phyloP scores from a whole-genome alignment of 2,329 filamentous ascomycete genomes.

The Arthroderma sp. region DNA sequence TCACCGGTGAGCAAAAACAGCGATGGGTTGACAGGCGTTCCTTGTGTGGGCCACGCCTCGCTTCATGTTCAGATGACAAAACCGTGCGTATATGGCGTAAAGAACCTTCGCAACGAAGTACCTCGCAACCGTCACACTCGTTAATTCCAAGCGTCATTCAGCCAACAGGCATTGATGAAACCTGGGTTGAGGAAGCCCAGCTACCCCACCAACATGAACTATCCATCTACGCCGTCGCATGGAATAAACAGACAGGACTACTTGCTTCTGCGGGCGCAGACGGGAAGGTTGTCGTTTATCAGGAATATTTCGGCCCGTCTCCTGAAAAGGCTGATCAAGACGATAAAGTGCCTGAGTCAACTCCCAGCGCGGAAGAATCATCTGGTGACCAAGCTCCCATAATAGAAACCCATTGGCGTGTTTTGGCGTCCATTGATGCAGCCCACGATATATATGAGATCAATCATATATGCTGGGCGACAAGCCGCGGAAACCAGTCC shows the following conservation, averaged over 20 bases:
- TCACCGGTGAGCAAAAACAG: conserved; percentile 11
- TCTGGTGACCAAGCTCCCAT: not conserved
- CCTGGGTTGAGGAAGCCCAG: conserved; percentile 66
- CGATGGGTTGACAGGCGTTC: conserved; percentile 20
- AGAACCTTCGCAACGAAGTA: conserved; percentile 34
- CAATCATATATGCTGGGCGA: conserved; percentile 84
- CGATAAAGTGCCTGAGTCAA: conserved; percentile 1
- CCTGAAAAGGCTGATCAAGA: conserved; percentile 7
- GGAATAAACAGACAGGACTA: conserved; percentile 65
- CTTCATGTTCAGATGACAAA: conserved; percentile 75
- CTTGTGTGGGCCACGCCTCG: conserved; percentile 43
- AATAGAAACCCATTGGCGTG: conserved; percentile 48
- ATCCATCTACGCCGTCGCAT: conserved; percentile 71
- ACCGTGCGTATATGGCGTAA: conserved; percentile 70
- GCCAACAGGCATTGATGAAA: conserved; percentile 55
- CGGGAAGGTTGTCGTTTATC: conserved; percentile 65
- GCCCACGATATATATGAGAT: conserved; percentile 89
- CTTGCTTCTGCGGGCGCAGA: conserved; percentile 86
- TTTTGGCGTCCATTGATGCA: conserved; percentile 55
- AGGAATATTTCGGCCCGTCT: conserved; percentile 36
- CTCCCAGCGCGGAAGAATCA: not conserved
- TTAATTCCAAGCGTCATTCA: conserved; percentile 80
- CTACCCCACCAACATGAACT: conserved; percentile 64
- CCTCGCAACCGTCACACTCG: conserved; percentile 29
- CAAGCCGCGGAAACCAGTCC: conserved; percentile 28